Percentiles rank a stretch among this genome's conserved stretches.
Evolutionary conservation across 2,329 filamentous ascomycete species (phyloP).

Genomic region (Pseudopyricularia javanii): DNA sequence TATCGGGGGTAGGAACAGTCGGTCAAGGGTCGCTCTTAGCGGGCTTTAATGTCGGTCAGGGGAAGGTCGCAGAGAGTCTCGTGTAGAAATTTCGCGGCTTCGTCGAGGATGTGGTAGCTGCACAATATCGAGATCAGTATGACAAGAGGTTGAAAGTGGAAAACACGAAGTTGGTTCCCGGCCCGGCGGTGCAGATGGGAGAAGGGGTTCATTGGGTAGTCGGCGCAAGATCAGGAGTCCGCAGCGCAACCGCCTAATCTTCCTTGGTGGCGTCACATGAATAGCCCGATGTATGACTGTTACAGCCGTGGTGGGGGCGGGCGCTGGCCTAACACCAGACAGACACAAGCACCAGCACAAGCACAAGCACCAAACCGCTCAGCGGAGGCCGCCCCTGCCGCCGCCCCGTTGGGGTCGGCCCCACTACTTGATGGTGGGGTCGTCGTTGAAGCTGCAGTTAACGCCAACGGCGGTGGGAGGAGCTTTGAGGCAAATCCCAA

Average conservation of each 20-base stretch:
- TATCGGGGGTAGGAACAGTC: neutral
- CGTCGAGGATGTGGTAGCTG: neutral
- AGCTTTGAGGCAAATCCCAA: neutral
- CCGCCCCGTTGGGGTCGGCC: neutral
- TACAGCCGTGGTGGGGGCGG: neutral
- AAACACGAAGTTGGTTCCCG: neutral
- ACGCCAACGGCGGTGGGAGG: neutral
- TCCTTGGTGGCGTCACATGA: neutral
- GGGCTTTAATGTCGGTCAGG: neutral
- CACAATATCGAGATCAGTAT: neutral
- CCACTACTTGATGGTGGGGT: neutral
- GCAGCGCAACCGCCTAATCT: neutral
- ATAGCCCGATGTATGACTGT: neutral
- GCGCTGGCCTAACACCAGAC: neutral
- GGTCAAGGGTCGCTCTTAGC: neutral
- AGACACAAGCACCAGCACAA: too few relatives aligned
- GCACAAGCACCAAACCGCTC: neutral
- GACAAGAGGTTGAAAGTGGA: neutral
- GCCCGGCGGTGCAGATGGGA: neutral
- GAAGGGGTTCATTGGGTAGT: neutral
- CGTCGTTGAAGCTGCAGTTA: neutral
- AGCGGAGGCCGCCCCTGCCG: neutral
- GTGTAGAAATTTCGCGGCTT: neutral
- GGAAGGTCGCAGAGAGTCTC: neutral
- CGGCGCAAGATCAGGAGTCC: neutral